Percentiles rank a stretch among this genome's conserved stretches.
Conservation (phyloP, 2,329 filamentous ascomycete genomes). For the Fusarium succisae region DNA sequence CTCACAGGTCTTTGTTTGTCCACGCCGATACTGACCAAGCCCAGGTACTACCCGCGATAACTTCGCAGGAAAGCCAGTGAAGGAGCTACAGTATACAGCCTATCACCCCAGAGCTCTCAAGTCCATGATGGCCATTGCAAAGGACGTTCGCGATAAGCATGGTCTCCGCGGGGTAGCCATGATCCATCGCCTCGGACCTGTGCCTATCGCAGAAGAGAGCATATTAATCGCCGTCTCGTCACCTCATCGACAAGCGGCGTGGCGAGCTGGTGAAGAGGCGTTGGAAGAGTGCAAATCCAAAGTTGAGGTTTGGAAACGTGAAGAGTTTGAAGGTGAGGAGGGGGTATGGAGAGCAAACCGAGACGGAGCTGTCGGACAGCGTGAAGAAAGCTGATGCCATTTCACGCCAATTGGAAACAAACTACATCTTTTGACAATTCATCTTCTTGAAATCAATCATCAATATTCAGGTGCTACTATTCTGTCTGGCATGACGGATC, state of each 20-base stretch:
- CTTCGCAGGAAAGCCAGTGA: slow-evolving; percentile 76
- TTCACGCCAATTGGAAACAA: background rate
- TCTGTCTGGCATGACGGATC: background rate
- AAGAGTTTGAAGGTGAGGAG: slow-evolving; percentile 82
- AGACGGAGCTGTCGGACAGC: slow-evolving; percentile 71
- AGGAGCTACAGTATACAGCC: slow-evolving; percentile 77
- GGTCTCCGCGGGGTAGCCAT: slow-evolving; percentile 78
- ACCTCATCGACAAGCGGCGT: slow-evolving; percentile 84
- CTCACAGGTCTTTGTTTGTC: background rate
- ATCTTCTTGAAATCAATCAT: background rate
- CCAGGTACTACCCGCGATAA: slow-evolving; percentile 78
- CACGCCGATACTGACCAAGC: background rate
- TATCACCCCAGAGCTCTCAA: slow-evolving; percentile 76
- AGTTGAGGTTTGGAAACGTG: slow-evolving; percentile 95
- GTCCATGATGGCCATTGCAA: slow-evolving; percentile 73
- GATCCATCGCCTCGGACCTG: slow-evolving; percentile 83
- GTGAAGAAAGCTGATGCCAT: slow-evolving; percentile 43
- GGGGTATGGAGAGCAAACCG: slow-evolving; percentile 89
- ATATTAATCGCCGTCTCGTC: slow-evolving; percentile 89
- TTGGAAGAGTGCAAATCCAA: slow-evolving; percentile 85
- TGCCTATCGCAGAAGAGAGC: slow-evolving; percentile 92
- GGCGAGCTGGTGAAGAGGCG: slow-evolving; percentile 88
- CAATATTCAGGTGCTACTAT: slow-evolving; percentile 11
- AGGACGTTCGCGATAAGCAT: slow-evolving; percentile 67
- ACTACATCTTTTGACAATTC: background rate